Base-by-base conservation (phyloP, 73 alveolate species). In the Symbiodinium pilosum region DNA sequence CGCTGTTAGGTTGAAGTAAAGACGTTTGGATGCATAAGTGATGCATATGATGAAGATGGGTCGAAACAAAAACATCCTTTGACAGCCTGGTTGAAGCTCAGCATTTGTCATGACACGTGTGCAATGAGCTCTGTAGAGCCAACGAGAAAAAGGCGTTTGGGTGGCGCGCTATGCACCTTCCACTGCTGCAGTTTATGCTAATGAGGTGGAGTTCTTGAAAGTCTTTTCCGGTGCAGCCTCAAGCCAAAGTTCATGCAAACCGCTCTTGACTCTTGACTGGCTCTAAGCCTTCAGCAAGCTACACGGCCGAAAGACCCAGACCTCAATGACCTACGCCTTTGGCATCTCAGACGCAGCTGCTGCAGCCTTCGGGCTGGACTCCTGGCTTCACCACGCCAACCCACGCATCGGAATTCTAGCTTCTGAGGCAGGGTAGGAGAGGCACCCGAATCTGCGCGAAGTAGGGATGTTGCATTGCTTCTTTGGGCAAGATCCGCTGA, bases 381-480 rank as follows among this genome's bases (percentile, higher is more conserved):
- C 95, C 95, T 89, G 95, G 12, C 34, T 83, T 71, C 39, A 11
- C 34, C 73, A 54, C 26, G 73, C n/a, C n/a, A 54, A 54, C 32
- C 73, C 73, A 16, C 26, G 73, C 73, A 54, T 7, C 1, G 26
- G 73, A 30, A 54, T n/a, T 24, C 26, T n/a, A 24, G 73, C 20
- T n/a, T n/a, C 73, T 54, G 32, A 24, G 20, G 89, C 47, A 83
- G 20, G 16, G 81, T 40, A 38, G 95, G 89, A 43, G 7, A 16
- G 52, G 5, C 84, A 47, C 98, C 93, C 98, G 54, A 38, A 99
- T 99, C 92, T 99, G 99, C 56, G 99, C 99, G 89, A 99, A 99
- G 94, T 99, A 99, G 41, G 99, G 99, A 93, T 99, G 99, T 43
- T 99, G 99, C 99, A 99, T 99, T 21, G 99, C 99, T 84, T 99